Evolutionary conservation across 1,139 yeast species (phyloP), one percentile per base, ranked within the genome.

Genomic region (Hemisphaericaspora xylofermentans): DNA sequence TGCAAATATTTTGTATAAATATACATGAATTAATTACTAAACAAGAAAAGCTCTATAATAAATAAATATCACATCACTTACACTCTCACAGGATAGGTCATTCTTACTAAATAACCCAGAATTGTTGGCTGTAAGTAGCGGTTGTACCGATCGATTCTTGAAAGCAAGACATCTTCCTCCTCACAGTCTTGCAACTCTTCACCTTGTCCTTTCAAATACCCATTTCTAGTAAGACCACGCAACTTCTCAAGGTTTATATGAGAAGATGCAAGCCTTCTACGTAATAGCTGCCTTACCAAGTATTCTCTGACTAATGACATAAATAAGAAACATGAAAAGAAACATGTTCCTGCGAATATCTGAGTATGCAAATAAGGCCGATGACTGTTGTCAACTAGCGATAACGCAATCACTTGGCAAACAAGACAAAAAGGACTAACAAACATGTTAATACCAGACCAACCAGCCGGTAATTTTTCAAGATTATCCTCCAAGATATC

Each of bases 361-460:
- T 83, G 88, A 9, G 84, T 69, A 53, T 80, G 71, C 9, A 79
- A 54, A 48, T 70, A 83, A 0, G 86, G 87, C 35, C 65, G 68
- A 1, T 47, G 22, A 33, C 52, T 47, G 9, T 48, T 45, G 25
- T 65, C 60, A 21, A 69, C 62, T 43, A 79, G 53, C 7, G 73
- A 59, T 40, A 79, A 63, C 0, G 76, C 84, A 40, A 76, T 68
- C 6, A 76, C 65, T 57, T 78, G 82, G 1, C 78, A 65, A 37
- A 71, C 72, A 35, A 80, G 56, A 30, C 72, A 58, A 36, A 74
- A 63, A 2, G 74, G 54, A 0, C 78, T 68, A 30, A 74, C 74
- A 14, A 69, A 51, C 27, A 78, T 62, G 52, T 80, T 82, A 41
- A 78, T 65, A 18, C 71, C 74, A 1, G 83, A 69, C 83, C 87